Evolutionary conservation across 306 rosid species (phyloP).

Genomic region (Fragaria ananassa): DNA sequence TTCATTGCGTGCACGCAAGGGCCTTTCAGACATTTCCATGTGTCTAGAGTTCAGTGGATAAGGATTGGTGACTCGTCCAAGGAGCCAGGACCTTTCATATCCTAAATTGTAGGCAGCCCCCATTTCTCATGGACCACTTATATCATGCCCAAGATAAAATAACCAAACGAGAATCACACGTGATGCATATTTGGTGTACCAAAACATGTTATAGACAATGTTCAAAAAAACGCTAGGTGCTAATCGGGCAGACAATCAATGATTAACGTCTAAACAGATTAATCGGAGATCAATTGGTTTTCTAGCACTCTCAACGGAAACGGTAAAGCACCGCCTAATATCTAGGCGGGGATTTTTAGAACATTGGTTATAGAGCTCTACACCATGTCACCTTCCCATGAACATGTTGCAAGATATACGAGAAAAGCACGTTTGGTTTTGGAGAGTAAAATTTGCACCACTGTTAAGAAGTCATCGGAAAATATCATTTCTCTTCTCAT

Average conservation of each 20-base stretch:
- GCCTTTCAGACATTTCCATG: background rate
- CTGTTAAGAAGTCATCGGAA: too few species aligned
- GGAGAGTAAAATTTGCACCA: too few species aligned
- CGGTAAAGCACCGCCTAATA: too few species aligned
- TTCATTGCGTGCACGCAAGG: background rate
- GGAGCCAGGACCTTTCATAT: background rate
- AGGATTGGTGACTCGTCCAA: conserved; percentile 5
- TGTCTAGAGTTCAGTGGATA: background rate
- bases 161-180: background rate
- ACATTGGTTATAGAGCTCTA: background rate
- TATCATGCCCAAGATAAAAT: background rate
- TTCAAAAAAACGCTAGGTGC: too few species aligned
- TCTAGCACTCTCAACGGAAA: too few species aligned
- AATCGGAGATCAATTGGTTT: too few species aligned
- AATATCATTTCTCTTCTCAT: too few species aligned
- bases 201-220: background rate
- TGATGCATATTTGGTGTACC: background rate
- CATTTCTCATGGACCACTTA: background rate
- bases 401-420: background rate
- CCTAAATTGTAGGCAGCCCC: background rate
- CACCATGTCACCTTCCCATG: background rate
- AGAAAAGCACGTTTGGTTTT: too few species aligned
- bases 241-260: too few species aligned
- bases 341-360: too few species aligned
- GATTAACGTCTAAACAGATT: too few species aligned